Evolutionary conservation across 192 early-diverging fungal species (phyloP).

Genomic region (Umbelopsis sp.): DNA sequence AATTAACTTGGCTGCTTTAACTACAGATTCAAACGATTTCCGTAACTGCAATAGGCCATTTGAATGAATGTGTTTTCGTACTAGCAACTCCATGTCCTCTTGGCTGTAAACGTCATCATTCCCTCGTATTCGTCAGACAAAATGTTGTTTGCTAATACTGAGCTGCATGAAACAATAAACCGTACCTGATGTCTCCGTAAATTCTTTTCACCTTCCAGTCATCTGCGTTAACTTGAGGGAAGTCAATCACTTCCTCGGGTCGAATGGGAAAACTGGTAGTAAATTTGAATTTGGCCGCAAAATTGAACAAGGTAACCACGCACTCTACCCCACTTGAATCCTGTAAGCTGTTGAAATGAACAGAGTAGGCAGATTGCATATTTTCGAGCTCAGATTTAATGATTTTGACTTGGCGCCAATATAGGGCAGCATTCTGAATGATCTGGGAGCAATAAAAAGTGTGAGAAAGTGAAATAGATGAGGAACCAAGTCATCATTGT

Average conservation of each 20-base stretch:
- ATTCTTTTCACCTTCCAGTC: background rate
- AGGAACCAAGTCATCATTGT: background rate
- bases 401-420: constrained; percentile 15
- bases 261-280: background rate
- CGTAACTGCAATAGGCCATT: constrained; percentile 1
- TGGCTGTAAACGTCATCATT: background rate
- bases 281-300: background rate
- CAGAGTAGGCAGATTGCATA: background rate
- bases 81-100: background rate
- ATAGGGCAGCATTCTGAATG: background rate
- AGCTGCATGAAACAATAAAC: background rate
- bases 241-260: constrained; percentile 7
- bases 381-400: background rate
- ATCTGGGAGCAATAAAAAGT: background rate
- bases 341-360: background rate
- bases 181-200: background rate
- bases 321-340: background rate
- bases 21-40: background rate
- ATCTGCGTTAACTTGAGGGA: background rate
- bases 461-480: background rate
- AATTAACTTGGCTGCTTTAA: background rate
- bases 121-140: background rate
- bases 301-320: background rate
- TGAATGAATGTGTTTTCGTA: background rate
- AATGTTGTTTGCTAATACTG: background rate